phyloP scores from a whole-genome alignment of 257 asterid species.

The Pogostemon cablin region DNA sequence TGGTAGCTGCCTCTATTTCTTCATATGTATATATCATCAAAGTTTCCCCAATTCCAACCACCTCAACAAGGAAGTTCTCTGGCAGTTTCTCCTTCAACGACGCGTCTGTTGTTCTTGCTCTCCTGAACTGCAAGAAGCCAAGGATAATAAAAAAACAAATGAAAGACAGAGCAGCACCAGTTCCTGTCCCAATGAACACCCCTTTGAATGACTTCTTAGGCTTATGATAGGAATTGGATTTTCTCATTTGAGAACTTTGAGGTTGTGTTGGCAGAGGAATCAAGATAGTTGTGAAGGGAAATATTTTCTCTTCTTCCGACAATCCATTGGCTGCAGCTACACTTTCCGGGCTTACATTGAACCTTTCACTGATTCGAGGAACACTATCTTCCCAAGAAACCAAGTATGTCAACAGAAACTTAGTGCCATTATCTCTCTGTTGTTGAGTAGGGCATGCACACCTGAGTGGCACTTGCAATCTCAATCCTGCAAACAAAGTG shows the following conservation, averaged over 20 bases:
- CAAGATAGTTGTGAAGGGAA: conserved; percentile 63
- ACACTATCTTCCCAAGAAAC: conserved; percentile 44
- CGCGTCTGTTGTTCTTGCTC: conserved; percentile 10
- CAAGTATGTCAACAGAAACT: conserved; percentile 55
- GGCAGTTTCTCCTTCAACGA: conserved; percentile 30
- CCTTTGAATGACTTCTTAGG: conserved; percentile 29
- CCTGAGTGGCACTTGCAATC: conserved; percentile 57
- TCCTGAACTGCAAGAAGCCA: conserved; percentile 29
- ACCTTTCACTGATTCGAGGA: conserved; percentile 39
- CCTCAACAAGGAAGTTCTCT: conserved; percentile 40
- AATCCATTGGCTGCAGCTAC: conserved; percentile 59
- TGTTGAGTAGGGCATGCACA: conserved; percentile 69
- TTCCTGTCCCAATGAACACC: conserved; percentile 46
- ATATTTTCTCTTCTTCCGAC: conserved; percentile 33
- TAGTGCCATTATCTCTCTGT: conserved; percentile 45
- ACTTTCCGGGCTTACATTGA: conserved; percentile 42
- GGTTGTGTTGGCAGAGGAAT: conserved; percentile 55
- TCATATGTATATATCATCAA: conserved; percentile 49
- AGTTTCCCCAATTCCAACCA: conserved; percentile 40
- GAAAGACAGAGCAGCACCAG: conserved; percentile 52
- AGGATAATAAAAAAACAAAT: conserved; percentile 41
- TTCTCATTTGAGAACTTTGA: conserved; percentile 36
- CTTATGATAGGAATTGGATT: conserved; percentile 9
- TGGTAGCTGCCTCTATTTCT: conserved; percentile 58
- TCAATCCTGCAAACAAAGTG: conserved; percentile 35